Evolutionary conservation across 1,139 yeast species (phyloP).

Genomic region (Kodamaea fungicola): DNA sequence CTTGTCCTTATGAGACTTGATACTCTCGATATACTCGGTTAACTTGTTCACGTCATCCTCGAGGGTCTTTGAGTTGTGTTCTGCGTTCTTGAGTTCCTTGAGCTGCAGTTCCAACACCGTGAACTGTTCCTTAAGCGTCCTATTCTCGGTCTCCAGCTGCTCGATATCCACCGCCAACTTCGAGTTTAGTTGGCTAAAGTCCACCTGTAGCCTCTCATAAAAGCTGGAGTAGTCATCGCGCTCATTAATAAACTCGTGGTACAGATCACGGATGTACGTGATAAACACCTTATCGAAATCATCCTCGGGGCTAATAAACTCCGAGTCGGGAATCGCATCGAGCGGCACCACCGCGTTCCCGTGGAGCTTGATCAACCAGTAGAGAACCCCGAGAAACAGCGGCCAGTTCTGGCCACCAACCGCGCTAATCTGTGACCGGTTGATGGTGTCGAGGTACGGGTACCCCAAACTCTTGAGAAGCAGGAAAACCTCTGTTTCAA

Average conservation of each 20-base stretch:
- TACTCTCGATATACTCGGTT: conserved; percentile 63
- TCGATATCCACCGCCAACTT: conserved; percentile 37
- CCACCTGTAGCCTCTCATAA: conserved; percentile 53
- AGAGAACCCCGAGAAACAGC: conserved; percentile 71
- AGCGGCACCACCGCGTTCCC: conserved; percentile 40
- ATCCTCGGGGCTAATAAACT: conserved; percentile 35
- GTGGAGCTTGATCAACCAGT: conserved; percentile 70
- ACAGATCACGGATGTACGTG: conserved; percentile 63
- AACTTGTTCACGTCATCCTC: conserved; percentile 72
- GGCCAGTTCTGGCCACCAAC: conserved; percentile 95
- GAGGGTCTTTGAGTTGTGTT: conserved; percentile 59
- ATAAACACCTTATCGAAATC: conserved; percentile 59
- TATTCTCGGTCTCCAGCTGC: conserved; percentile 41
- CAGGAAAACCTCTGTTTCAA: conserved; percentile 74
- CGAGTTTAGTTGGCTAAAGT: conserved; percentile 41
- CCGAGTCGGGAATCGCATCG: conserved; percentile 20
- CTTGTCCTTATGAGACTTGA: conserved; percentile 59
- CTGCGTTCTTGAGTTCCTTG: conserved; percentile 40
- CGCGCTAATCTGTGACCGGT: conserved; percentile 82
- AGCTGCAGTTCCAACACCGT: conserved; percentile 23
- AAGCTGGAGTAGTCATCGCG: conserved; percentile 58
- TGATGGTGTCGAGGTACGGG: conserved; percentile 78
- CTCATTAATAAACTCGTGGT: conserved; percentile 61
- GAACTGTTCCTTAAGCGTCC: conserved; percentile 30
- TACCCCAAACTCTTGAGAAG: conserved; percentile 64